Base-by-base conservation (phyloP, 371 early-diverging fungal genomes). In the Phascolomyces articulosus region DNA sequence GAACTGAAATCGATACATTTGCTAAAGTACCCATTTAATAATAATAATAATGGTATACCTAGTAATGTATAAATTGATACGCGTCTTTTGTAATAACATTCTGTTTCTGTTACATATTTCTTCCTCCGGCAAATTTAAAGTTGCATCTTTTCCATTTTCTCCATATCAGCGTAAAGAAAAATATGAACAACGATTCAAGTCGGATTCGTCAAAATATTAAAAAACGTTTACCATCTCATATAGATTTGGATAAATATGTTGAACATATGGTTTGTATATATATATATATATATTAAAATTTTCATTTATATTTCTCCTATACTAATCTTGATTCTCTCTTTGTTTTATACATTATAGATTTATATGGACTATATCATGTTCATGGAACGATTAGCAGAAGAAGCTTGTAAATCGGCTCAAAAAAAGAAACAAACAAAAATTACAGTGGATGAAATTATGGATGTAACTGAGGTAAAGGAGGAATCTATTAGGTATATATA, bases 361-460 rank as follows among this genome's bases (percentile, higher is more conserved):
- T 70, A 63, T 24, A 29, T 70, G 29, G 62, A 65, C 38, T 70
- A 70, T 44, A 44, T 65, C 6, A 9, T 65, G 48, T 70, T 70
- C 56, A 47, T 70, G 54, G 63, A 59, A 47, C 55, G 65, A 54
- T 31, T 70, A 28, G 66, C 60, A 55, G 38, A 40, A 20, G 70
- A 65, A 58, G 58, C 70, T 0, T 62, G 62, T 27, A 53, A 59
- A 21, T 55, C 34, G 28, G 63, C 63, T 31, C 27, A 23, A 51
- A 24, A 34, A 20, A 59, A 60, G 4, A 65, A 65, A 10, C 40
- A 40, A 9, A 49, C 31, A n/a, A 40, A 41, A 40, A 34, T 70
- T 13, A 13, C 44, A 13, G 16, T 13, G 15, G 44, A 44, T n/a
- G 44, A 44, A 8, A 44, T 44, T n/a, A 44, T 44, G 44, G 23